Conservation (phyloP, 805 yeast genomes). For the Myxozyma mucilagina region DNA sequence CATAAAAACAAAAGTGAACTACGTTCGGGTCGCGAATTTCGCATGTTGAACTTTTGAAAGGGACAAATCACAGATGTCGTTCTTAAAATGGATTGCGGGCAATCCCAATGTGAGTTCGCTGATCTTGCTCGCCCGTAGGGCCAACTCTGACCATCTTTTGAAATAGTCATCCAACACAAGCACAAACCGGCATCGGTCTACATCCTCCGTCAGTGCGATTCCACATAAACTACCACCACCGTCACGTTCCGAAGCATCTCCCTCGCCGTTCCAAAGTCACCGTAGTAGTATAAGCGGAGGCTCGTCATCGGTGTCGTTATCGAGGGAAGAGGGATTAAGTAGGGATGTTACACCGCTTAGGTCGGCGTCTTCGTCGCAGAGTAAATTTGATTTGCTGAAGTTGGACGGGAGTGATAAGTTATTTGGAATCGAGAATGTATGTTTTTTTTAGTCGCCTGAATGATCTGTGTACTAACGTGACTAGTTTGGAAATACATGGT, state of each 20-base stretch:
- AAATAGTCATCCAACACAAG: not conserved
- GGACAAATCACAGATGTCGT: not conserved
- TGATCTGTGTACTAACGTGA: not conserved
- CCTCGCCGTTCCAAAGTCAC: not conserved
- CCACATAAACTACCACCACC: not conserved
- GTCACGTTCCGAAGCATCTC: not conserved
- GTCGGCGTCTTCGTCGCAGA: not conserved
- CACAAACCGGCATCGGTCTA: not conserved
- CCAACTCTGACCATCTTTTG: not conserved
- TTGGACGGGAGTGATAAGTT: constrained; percentile 36
- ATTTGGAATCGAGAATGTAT: constrained; percentile 46
- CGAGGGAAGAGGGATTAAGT: not conserved
- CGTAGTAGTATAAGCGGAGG: not conserved
- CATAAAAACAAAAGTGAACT: too few species aligned
- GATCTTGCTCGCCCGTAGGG: not conserved
- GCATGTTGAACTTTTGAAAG: not conserved
- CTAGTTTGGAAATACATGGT: constrained; percentile 68
- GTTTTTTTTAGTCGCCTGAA: not conserved
- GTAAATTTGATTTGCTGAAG: not conserved
- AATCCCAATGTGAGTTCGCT: not conserved
- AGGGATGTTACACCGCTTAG: not conserved
- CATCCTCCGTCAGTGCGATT: not conserved
- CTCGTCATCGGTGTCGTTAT: not conserved
- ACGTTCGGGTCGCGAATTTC: not conserved
- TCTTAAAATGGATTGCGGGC: constrained; percentile 6